phyloP scores from a whole-genome alignment of 108 stramenopile genomes.

The Thalassiosira profunda region DNA sequence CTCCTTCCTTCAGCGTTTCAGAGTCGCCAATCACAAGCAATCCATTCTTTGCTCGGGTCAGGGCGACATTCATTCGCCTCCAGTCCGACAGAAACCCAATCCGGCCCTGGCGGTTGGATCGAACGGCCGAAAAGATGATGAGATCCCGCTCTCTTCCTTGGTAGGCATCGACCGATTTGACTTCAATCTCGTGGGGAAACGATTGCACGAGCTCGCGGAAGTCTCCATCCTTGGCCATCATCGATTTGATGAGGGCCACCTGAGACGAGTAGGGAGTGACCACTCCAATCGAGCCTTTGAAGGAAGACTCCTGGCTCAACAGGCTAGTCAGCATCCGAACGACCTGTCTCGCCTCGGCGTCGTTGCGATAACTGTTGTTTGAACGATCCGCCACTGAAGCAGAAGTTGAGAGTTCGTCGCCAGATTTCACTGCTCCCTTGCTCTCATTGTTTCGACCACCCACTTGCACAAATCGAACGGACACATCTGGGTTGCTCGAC shows the following conservation, averaged over 20 bases:
- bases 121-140: conserved; percentile 93
- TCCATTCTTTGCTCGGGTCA: conserved; percentile 93
- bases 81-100: conserved; percentile 97
- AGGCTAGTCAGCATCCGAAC: conserved; percentile 57
- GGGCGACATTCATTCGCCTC: conserved; percentile 97
- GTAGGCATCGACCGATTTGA: conserved; percentile 94
- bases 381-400: conserved; percentile 28
- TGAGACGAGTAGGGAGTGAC: conserved; percentile 98
- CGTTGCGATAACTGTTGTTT: conserved; percentile 56
- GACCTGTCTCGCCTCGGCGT: conserved; percentile 68
- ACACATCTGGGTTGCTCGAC: conserved; percentile 20
- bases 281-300: conserved; percentile 79
- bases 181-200: conserved; percentile 66
- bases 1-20: conserved; percentile 82
- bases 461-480: conserved; percentile 71
- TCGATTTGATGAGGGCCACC: conserved; percentile 83
- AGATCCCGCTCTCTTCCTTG: conserved; percentile 96
- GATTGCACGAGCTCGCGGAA: conserved; percentile 43
- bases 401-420: conserved; percentile 8
- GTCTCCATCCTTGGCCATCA: conserved; percentile 63
- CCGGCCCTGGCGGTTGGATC: conserved; percentile 93
- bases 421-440: conserved; percentile 43
- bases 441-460: conserved; percentile 77
- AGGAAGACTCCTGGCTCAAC: conserved; percentile 34
- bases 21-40: conserved; percentile 94